These are phyloP conservation scores for Liquidambar formosana DNA, from an alignment of 164 flowering plant genomes.

Conservation along the genomic window DNA sequence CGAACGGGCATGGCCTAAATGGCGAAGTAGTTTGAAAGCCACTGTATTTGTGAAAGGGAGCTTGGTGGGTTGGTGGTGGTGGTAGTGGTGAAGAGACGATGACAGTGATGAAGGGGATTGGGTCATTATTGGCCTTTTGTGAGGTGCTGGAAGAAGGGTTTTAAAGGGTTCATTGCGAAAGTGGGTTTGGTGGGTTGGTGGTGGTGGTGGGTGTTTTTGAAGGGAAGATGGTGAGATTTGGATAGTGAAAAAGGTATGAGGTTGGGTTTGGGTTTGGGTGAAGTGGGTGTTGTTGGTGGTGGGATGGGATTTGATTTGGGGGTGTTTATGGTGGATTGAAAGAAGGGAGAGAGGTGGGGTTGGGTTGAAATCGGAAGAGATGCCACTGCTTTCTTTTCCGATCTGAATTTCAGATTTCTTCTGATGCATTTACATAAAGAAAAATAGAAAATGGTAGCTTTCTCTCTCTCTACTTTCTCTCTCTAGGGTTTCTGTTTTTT, in stretches of 20 bases:
- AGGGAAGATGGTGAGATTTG: slow-evolving; percentile 11
- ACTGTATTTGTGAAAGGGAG: slow-evolving; percentile 17
- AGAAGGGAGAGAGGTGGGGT: slow-evolving; percentile 21
- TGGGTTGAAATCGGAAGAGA: slow-evolving; percentile 50
- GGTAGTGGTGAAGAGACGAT: slow-evolving; percentile 21
- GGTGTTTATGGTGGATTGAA: slow-evolving; percentile 10
- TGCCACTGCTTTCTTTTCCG: slow-evolving; percentile 38
- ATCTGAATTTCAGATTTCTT: slow-evolving; percentile 46
- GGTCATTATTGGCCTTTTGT: slow-evolving; percentile 50
- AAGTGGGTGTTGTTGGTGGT: too few species aligned
- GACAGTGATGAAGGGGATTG: slow-evolving; percentile 26
- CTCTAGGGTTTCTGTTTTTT: too few species aligned
- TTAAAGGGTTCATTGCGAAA: slow-evolving; percentile 20
- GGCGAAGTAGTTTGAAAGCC: slow-evolving; percentile 21
- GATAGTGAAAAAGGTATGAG: neutral
- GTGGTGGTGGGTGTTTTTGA: slow-evolving; percentile 8
- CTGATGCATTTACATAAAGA: slow-evolving; percentile 50
- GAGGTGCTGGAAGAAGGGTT: slow-evolving; percentile 37
- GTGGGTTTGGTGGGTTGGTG: slow-evolving; percentile 6
- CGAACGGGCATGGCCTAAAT: slow-evolving; percentile 30
- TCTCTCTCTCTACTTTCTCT: neutral
- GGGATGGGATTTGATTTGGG: too few species aligned
- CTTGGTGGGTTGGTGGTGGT: slow-evolving; percentile 13
- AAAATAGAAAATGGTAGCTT: neutral
- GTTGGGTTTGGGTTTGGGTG: slow-evolving; percentile 6